A percentile compares a stretch with the other conserved stretches of the same genome.
Evolutionary conservation across 2,329 filamentous ascomycete species (phyloP).

Genomic region (Botrytis tulipae): DNA sequence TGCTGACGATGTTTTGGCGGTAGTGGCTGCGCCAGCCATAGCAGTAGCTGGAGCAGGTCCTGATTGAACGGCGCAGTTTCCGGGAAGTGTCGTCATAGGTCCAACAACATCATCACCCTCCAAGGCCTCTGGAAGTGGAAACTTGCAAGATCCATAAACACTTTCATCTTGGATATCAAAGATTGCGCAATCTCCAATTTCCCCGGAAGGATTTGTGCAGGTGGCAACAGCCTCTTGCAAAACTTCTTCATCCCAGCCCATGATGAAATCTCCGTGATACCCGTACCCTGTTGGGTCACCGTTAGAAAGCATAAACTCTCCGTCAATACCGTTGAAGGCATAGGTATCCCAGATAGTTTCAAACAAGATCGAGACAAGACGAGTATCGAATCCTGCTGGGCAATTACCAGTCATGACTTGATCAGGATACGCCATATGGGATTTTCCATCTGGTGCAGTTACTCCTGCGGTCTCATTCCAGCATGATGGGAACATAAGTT

Average conservation of each 20-base stretch:
- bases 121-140: slow-evolving; percentile 59
- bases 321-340: slow-evolving; percentile 59
- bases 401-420: slow-evolving; percentile 75
- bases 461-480: slow-evolving; percentile 69
- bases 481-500: slow-evolving; percentile 86
- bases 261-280: slow-evolving; percentile 79
- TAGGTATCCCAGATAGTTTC: slow-evolving; percentile 82
- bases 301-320: slow-evolving; percentile 73
- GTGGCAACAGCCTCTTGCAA: slow-evolving; percentile 69
- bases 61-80: slow-evolving; percentile 51
- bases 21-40: not conserved
- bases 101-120: slow-evolving; percentile 58
- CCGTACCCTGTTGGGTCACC: slow-evolving; percentile 76
- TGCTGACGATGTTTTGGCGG: slow-evolving; percentile 23
- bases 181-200: slow-evolving; percentile 69
- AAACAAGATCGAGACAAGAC: slow-evolving; percentile 74
- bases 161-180: slow-evolving; percentile 61
- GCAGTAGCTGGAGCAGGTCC: slow-evolving; percentile 44
- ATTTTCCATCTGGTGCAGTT: slow-evolving; percentile 53
- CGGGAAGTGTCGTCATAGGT: slow-evolving; percentile 59
- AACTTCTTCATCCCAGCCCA: slow-evolving; percentile 69
- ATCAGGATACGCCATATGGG: slow-evolving; percentile 75
- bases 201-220: slow-evolving; percentile 70
- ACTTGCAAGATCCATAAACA: slow-evolving; percentile 57
- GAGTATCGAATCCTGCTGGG: slow-evolving; percentile 64